Evolutionary conservation across 1,139 yeast genomes (phyloP).

Genomic region (Yamadazyma buinensis): DNA sequence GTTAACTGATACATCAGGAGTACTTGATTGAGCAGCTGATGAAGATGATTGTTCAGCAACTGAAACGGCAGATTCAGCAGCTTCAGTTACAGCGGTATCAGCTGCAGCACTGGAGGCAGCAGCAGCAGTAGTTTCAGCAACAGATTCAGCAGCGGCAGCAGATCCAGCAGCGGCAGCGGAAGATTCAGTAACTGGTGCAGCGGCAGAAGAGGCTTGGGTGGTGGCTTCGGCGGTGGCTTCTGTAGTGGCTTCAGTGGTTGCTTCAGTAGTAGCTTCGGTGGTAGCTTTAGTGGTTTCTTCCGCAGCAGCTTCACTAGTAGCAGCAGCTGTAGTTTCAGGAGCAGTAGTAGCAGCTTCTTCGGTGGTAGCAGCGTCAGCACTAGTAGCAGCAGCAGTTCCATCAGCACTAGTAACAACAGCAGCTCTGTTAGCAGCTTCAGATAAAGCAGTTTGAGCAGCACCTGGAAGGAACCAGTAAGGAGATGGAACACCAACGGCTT

Average conservation of each 20-base stretch:
- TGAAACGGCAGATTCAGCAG: slow-evolving; percentile 4
- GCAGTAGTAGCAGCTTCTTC: slow-evolving; percentile 4
- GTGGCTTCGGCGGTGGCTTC: slow-evolving; percentile 9
- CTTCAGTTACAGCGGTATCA: slow-evolving; percentile 1
- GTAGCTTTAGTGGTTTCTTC: slow-evolving; percentile 4
- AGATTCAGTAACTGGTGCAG: neutral
- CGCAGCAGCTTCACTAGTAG: slow-evolving; percentile 4
- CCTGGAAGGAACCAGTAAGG: slow-evolving; percentile 42
- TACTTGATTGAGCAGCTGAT: slow-evolving; percentile 1
- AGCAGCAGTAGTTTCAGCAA: slow-evolving; percentile 3
- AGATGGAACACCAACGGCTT: slow-evolving; percentile 40
- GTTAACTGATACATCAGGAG: slow-evolving; percentile 6
- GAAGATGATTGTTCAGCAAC: slow-evolving; percentile 4
- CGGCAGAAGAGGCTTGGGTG: slow-evolving; percentile 5
- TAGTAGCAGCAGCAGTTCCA: slow-evolving; percentile 14
- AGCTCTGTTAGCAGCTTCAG: slow-evolving; percentile 13
- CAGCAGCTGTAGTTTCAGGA: slow-evolving; percentile 4
- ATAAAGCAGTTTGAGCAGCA: slow-evolving; percentile 30
- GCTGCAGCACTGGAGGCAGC: slow-evolving; percentile 3
- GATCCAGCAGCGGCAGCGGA: slow-evolving; percentile 4
- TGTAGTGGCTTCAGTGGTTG: slow-evolving; percentile 6
- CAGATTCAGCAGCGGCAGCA: slow-evolving; percentile 4
- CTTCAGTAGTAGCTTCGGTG: slow-evolving; percentile 8
- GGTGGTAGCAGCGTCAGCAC: slow-evolving; percentile 7
- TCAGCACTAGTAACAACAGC: slow-evolving; percentile 7